These are phyloP conservation scores for Cladophialophora psammophila DNA, from an alignment of 2,329 filamentous ascomycete genomes.

Conservation along the genomic window DNA sequence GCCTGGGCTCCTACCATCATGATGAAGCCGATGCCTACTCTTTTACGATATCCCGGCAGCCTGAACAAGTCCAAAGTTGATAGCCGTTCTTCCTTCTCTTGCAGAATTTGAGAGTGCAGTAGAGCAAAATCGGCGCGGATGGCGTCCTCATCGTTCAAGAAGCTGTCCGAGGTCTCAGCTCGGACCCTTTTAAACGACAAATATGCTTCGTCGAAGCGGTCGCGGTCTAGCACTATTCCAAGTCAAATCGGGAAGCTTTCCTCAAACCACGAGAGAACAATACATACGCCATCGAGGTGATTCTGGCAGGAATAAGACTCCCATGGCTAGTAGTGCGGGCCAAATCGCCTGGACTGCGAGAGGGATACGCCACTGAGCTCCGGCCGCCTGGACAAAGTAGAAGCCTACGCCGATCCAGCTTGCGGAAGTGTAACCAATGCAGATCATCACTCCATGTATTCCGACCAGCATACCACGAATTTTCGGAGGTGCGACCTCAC, in stretches of 20 bases:
- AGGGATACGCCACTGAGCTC: conserved; percentile 29
- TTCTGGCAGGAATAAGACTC: conserved; percentile 46
- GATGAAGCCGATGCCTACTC: conserved; percentile 18
- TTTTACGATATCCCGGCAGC: conserved; percentile 22
- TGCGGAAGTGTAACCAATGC: conserved; percentile 21
- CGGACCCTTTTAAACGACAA: conserved; percentile 10
- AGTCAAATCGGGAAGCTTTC: background rate
- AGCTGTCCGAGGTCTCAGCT: conserved; percentile 7
- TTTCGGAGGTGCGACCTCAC: conserved; percentile 27
- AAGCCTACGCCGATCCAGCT: conserved; percentile 29
- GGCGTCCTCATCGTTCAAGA: conserved; percentile 15
- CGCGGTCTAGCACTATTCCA: conserved; percentile 16
- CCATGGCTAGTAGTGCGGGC: conserved; percentile 46
- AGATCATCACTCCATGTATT: conserved; percentile 23
- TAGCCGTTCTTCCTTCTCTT: conserved; percentile 12
- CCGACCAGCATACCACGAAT: conserved; percentile 32
- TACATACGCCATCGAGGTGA: conserved; percentile 39
- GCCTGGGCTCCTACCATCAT: conserved; percentile 18
- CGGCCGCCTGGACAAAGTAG: conserved; percentile 23
- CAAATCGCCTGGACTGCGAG: conserved; percentile 24
- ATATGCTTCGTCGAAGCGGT: conserved; percentile 16
- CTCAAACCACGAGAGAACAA: background rate
- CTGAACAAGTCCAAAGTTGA: conserved; percentile 19
- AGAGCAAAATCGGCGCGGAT: conserved; percentile 12
- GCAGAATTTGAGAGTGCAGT: conserved; percentile 6